Conservation (phyloP, 345 rosid species). For the Arabidopsis thaliana region TAIR10.1 NC_003075.7:11506501-11507000, state of each 20-base stretch:
- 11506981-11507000: slow-evolving; percentile 68
- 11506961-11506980: slow-evolving; percentile 99
- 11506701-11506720: slow-evolving; percentile 79
- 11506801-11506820: not conserved
- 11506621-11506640: not conserved
- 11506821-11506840: not conserved
- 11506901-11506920: slow-evolving; percentile 90
- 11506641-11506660: not conserved
- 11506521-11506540: slow-evolving; percentile 93
- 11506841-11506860: not conserved
- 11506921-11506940: slow-evolving; percentile 97
- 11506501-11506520: slow-evolving; percentile 94
- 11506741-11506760: slow-evolving; percentile 91
- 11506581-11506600: slow-evolving; percentile 90
- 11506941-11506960: slow-evolving; percentile 98
- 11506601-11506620: not conserved
- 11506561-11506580: slow-evolving; percentile 92
- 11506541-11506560: slow-evolving; percentile 87
- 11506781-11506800: slow-evolving; percentile 66
- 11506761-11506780: slow-evolving; percentile 82
- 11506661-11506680: slow-evolving; percentile 36
- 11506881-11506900: slow-evolving; percentile 23
- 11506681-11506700: slow-evolving; percentile 88
- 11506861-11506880: not conserved
- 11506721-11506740: slow-evolving; percentile 89